Evolutionary conservation across 768 basidiomycete species (phyloP), one percentile per base, ranked within the genome.

Genomic region (Lyophyllum shimeji): DNA sequence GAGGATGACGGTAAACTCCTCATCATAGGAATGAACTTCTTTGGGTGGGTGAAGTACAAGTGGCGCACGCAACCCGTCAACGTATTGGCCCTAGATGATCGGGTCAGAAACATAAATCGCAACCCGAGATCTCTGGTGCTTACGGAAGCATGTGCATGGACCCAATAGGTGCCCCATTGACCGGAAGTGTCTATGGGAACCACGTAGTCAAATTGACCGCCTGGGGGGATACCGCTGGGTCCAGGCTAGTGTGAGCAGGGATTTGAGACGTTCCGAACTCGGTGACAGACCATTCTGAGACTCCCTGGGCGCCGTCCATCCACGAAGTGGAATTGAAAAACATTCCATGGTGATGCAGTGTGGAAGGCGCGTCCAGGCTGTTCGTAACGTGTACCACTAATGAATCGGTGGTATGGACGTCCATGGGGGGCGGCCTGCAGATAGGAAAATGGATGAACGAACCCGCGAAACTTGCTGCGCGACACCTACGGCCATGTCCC

Each of bases 281-380:
- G n/a, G 27, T 40, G 9, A 50, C 56, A 24, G 17, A 90, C 91
- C 94, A 98, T 76, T 98, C 92, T 0, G 89, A 82, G 37, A 94
- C 84, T 6, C 79, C 84, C 29, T 82, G 70, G 0, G 96, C 93
- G 34, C 96, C 96, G 69, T 98, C 96, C 78, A 87, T 88, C 86
- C 90, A 97, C 17, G 84, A 82, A 0, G 89, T 81, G 1, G 82
- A 80, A 68, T 95, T 95, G 79, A 97, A 94, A 74, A 85, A 94
- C 88, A 96, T 92, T 59, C 96, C 96, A 72, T 97, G 95, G 66
- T 95, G 89, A 69, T 98, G 96, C 15, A 98, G 73, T 0, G 87
- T 80, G 0, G 89, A 81, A 0, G 86, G 81, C 24, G 74, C 60
- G 52, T 88, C 84, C 53, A 95, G 70, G 2, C 81, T 82, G 70